Percentiles rank a stretch among this genome's conserved stretches.
Conservation (phyloP, 2,329 filamentous ascomycete species). For the Verticillium tricorpus region DNA sequence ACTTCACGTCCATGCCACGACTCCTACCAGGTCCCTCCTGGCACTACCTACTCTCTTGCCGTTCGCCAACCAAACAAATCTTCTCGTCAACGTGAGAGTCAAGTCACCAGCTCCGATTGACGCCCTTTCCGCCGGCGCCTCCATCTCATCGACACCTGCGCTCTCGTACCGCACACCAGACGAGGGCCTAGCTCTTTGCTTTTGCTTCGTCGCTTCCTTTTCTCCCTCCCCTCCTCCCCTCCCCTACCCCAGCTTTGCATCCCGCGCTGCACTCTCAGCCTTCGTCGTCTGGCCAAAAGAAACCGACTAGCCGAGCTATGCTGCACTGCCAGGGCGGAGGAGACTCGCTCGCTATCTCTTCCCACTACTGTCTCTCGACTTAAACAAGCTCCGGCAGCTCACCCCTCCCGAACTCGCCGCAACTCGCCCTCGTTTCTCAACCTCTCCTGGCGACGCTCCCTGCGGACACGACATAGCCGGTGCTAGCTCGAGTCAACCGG, state of each 20-base stretch:
- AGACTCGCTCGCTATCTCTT: neutral
- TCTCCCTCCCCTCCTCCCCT: neutral
- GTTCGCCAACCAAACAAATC: neutral
- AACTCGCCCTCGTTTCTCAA: neutral
- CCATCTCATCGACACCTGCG: neutral
- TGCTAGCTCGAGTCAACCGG: neutral
- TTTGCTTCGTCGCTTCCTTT: neutral
- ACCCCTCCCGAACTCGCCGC: neutral
- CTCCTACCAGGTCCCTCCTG: neutral
- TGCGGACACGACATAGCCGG: neutral
- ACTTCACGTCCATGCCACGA: neutral
- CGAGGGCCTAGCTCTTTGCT: neutral
- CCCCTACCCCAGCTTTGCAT: neutral
- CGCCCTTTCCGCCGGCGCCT: neutral
- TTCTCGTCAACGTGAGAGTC: neutral
- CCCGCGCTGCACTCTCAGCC: neutral
- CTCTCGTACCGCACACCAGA: neutral
- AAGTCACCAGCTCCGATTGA: neutral
- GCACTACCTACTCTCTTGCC: neutral
- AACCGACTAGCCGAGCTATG: neutral
- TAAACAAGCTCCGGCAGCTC: neutral
- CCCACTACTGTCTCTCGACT: neutral
- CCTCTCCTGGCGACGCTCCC: neutral
- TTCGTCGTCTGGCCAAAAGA: neutral
- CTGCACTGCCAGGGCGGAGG: neutral